Evolutionary conservation across 495 filamentous ascomycete species (phyloP), one percentile per base, ranked within the genome.

Genomic region (Lasiosphaeriaceae sp.): DNA sequence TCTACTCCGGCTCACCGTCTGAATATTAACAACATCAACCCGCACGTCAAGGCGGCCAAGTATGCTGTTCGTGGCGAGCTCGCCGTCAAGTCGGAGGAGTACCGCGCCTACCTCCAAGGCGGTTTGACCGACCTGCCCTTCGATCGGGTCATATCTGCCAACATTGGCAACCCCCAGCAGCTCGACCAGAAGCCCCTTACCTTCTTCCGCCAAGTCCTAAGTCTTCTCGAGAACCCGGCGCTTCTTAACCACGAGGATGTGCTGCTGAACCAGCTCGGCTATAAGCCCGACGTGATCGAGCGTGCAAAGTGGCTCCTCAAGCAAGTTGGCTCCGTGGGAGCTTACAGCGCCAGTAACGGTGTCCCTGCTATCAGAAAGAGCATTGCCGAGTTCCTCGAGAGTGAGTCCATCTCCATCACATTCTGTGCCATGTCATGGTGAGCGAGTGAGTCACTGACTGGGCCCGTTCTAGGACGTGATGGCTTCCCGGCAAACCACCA

Each of bases 131-230:
- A 83, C 55, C 80, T 97, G 44, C 94, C 94, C 23, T 98, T 98
- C 69, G 80, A 89, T 60, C 80, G 88, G 57, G 86, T 98, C 65
- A 93, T 98, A 73, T 90, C 88, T 52, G 94, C 94, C 72, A 98
- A 98, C 73, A 98, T 98, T 68, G 94, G 95, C 62, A 98, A 98
- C 76, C 94, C 95, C 7, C 94, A 98, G 69, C 95, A 97, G 74
- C 86, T 98, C 54, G 94, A 95, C 74, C 94, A 98, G 80, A 94
- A 96, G 79, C 94, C 94, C 62, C 91, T 98, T 66, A 97, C 93
- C 61, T 98, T 96, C 81, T 96, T 98, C 86, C 86, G 94, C 54
- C 95, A 98, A 76, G 95, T 97, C 11, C 80, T 96, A 66, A 96
- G 91, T 77, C 73, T 98, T 48, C 77, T 98, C 53, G 94, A 98